phyloP scores from a whole-genome alignment of 352 stramenopile species.

The Sclerospora graminicola region DNA sequence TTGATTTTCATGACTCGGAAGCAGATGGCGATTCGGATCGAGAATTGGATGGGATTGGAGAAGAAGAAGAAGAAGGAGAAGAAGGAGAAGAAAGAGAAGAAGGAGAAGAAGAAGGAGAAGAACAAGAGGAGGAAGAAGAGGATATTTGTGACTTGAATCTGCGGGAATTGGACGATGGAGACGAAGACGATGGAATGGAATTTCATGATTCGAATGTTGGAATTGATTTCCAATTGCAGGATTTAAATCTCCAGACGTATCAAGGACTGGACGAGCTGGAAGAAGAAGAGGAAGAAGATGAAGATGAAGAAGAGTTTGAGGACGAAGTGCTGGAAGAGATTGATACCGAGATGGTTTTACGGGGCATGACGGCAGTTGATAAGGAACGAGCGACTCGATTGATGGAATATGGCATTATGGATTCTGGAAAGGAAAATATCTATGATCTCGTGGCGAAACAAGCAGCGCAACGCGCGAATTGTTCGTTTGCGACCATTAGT shows the following conservation, averaged over 20 bases:
- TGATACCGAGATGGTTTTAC: conserved; percentile 18
- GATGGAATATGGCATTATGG: conserved; percentile 44
- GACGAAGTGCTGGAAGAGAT: conserved; percentile 45
- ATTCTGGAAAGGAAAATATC: conserved; percentile 36
- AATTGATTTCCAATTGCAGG: conserved; percentile 27
- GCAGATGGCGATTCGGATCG: conserved; percentile 16
- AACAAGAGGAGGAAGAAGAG: conserved; percentile 22
- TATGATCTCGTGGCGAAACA: conserved; percentile 51
- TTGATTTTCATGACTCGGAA: conserved; percentile 13
- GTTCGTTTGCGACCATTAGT: conserved; percentile 44
- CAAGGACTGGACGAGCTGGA: conserved; percentile 24
- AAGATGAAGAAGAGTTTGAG: conserved; percentile 34
- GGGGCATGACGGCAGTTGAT: conserved; percentile 8
- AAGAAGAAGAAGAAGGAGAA: conserved; percentile 25
- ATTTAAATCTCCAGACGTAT: conserved; percentile 36
- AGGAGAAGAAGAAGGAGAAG: background rate
- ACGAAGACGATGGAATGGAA: conserved; percentile 25
- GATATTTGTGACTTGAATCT: conserved; percentile 17
- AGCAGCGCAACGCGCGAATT: conserved; percentile 37
- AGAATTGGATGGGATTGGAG: conserved; percentile 19
- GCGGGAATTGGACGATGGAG: conserved; percentile 24
- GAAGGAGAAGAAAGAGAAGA: background rate
- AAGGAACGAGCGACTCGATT: conserved; percentile 32
- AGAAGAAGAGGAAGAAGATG: conserved; percentile 34
- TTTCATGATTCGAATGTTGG: conserved; percentile 36